These are phyloP conservation scores for Hebeloma cylindrosporum DNA, from an alignment of 768 basidiomycete genomes.

Conservation along the genomic window DNA sequence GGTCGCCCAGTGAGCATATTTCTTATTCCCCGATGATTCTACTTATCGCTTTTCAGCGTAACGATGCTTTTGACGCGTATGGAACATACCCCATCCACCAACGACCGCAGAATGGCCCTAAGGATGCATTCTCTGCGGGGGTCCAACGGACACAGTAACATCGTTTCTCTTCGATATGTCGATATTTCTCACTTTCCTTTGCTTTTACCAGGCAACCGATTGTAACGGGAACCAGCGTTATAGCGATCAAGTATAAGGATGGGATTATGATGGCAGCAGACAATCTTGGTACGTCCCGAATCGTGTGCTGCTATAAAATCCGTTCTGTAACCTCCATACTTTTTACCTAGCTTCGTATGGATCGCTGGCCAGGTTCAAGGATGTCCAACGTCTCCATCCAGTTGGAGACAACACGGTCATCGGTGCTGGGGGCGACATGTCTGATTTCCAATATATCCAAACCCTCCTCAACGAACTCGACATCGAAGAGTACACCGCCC, in stretches of 20 bases:
- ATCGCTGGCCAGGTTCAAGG: slow-evolving; percentile 95
- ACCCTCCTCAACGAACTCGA: slow-evolving; percentile 73
- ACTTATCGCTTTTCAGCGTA: slow-evolving; percentile 45
- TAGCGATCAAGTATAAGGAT: slow-evolving; percentile 93
- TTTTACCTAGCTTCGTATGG: slow-evolving; percentile 80
- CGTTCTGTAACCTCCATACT: neutral
- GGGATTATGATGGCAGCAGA: slow-evolving; percentile 99
- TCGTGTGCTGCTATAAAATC: too few relatives aligned
- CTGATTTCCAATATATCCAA: slow-evolving; percentile 95
- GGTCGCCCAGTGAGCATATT: slow-evolving; percentile 65
- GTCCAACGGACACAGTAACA: slow-evolving; percentile 82
- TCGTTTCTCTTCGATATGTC: neutral
- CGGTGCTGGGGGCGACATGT: slow-evolving; percentile 95
- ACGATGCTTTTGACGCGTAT: slow-evolving; percentile 74
- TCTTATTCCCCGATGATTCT: neutral
- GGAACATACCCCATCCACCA: slow-evolving; percentile 75
- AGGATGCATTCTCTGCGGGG: slow-evolving; percentile 61
- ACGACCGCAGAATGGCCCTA: slow-evolving; percentile 47
- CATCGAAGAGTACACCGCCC: slow-evolving; percentile 74
- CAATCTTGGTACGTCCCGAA: slow-evolving; percentile 74
- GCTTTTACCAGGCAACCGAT: slow-evolving; percentile 71
- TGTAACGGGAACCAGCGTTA: slow-evolving; percentile 94
- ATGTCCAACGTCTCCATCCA: slow-evolving; percentile 82
- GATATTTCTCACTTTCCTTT: neutral
- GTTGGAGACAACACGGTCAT: slow-evolving; percentile 85